A percentile compares a stretch with the other conserved stretches of the same genome.
Evolutionary conservation across 805 yeast genomes (phyloP).

Genomic region (Candida xyloterini): DNA sequence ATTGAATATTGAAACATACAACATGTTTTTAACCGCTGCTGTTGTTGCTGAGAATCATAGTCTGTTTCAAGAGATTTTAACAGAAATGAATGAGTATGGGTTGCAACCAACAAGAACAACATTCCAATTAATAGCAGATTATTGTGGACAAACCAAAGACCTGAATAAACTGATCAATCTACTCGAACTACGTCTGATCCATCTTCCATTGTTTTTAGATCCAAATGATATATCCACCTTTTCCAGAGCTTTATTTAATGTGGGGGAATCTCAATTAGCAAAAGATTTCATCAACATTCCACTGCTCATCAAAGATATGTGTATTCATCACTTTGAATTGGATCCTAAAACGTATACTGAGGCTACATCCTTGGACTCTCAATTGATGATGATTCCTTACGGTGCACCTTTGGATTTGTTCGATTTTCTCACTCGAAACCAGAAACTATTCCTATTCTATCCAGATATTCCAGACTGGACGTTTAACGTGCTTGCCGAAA

Average conservation of each 20-base stretch:
- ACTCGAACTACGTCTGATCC: constrained; percentile 20
- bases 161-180: constrained; percentile 18
- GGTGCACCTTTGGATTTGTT: constrained; percentile 24
- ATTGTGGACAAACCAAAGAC: constrained; percentile 14
- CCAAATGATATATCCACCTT: constrained; percentile 14
- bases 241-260: constrained; percentile 14
- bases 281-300: constrained; percentile 22
- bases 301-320: constrained; percentile 17
- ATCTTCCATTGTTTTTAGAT: constrained; percentile 14
- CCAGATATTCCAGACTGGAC: constrained; percentile 17
- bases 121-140: constrained; percentile 16
- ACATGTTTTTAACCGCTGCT: constrained; percentile 17
- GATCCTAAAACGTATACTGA: constrained; percentile 12
- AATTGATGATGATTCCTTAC: constrained; percentile 14
- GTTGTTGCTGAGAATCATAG: constrained; percentile 15
- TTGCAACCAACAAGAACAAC: constrained; percentile 21
- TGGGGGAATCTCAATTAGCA: constrained; percentile 16
- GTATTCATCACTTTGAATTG: constrained; percentile 10
- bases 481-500: constrained; percentile 4
- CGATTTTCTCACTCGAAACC: constrained; percentile 21
- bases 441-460: constrained; percentile 20
- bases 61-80: constrained; percentile 18
- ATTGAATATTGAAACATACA: constrained; percentile 16
- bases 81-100: constrained; percentile 14
- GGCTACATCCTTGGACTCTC: constrained; percentile 1